Evolutionary conservation across 2,329 filamentous ascomycete species (phyloP).

Genomic region (Calonectria pteridis): DNA sequence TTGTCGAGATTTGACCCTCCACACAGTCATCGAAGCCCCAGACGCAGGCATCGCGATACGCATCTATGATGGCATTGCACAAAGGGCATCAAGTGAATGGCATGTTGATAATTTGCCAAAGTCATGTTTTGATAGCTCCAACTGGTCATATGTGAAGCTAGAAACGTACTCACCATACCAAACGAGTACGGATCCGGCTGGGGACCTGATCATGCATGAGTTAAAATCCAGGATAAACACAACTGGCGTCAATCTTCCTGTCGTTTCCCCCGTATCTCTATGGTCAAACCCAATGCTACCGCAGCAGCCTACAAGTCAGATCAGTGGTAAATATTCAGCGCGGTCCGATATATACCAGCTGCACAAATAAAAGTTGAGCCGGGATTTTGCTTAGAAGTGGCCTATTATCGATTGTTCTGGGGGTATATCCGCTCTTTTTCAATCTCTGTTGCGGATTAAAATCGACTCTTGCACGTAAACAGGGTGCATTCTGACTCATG

Average conservation of each 20-base stretch:
- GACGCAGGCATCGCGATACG: neutral
- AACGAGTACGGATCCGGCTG: neutral
- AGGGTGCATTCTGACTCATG: neutral
- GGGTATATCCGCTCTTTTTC: neutral
- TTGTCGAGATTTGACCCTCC: constrained; percentile 6
- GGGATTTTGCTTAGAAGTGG: constrained; percentile 8
- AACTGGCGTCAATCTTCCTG: neutral
- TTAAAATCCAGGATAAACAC: neutral
- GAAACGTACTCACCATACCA: neutral
- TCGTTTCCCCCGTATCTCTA: neutral
- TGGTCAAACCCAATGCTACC: neutral
- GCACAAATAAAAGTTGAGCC: neutral
- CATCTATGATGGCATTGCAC: neutral
- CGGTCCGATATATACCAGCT: neutral
- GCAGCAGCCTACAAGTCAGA: neutral
- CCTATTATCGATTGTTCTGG: constrained; percentile 7
- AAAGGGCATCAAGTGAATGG: neutral
- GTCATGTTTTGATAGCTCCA: neutral
- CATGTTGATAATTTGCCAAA: neutral
- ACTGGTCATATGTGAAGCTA: neutral
- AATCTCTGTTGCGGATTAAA: neutral
- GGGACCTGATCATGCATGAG: constrained; percentile 8
- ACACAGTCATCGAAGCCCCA: neutral
- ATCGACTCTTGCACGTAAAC: neutral
- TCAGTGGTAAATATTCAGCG: neutral